phyloP scores from a whole-genome alignment of 2,329 filamentous ascomycete species.

The Sclerotinia glacialis region DNA sequence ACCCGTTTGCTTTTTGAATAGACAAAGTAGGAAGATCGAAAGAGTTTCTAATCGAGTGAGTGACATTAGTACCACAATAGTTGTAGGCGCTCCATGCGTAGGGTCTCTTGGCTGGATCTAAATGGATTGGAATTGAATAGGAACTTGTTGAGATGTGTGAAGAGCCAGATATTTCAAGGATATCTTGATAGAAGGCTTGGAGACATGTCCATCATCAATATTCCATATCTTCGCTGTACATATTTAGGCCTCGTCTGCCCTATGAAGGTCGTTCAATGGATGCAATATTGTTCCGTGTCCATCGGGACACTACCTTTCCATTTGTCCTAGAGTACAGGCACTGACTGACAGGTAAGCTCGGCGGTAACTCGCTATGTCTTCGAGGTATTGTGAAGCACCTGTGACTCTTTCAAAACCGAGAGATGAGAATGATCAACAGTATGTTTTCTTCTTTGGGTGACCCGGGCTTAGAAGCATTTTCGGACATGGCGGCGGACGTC shows the following conservation, averaged over 20 bases:
- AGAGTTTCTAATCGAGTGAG: not conserved
- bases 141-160: not conserved
- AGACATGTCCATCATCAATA: not conserved
- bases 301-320: not conserved
- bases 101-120: not conserved
- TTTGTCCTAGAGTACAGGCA: conserved; percentile 5
- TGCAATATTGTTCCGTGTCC: not conserved
- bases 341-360: conserved; percentile 6
- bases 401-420: conserved; percentile 2
- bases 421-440: conserved; percentile 11
- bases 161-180: not conserved
- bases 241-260: not conserved
- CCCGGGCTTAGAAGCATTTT: conserved; percentile 2
- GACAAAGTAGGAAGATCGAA: not conserved
- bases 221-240: not conserved
- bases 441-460: conserved; percentile 17
- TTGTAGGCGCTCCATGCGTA: not conserved
- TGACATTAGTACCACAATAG: not conserved
- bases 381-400: conserved; percentile 12
- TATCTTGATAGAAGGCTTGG: not conserved
- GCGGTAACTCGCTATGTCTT: conserved; percentile 4
- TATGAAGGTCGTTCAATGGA: not conserved
- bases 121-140: not conserved
- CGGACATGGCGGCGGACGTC: conserved; percentile 1
- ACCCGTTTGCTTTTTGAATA: conserved; percentile 1